phyloP scores from a whole-genome alignment of 352 stramenopile genomes.

The Saprolegnia diclina region DNA sequence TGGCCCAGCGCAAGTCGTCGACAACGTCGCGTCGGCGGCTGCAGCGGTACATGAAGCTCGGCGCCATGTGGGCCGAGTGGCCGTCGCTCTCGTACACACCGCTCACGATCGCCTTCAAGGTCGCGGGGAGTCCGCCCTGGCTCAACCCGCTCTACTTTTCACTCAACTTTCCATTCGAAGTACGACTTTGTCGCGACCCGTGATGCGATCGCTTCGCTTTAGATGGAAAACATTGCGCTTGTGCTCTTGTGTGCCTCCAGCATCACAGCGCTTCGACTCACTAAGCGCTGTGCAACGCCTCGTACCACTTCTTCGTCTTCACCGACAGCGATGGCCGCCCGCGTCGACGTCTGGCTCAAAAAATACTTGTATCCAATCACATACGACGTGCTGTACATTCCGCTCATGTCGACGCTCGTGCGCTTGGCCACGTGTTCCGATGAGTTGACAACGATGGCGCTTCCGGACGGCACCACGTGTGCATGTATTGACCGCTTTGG shows the following conservation, averaged over 20 bases:
- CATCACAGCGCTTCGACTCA: neutral
- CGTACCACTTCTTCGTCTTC: neutral
- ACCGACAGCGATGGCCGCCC: too few relatives aligned
- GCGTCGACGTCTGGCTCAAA: neutral
- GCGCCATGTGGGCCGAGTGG: constrained; percentile 25
- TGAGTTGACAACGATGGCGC: constrained; percentile 6
- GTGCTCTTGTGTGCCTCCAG: neutral
- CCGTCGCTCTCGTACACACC: constrained; percentile 21
- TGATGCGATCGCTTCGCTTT: too few relatives aligned
- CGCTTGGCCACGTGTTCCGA: constrained; percentile 24
- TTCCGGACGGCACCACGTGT: constrained; percentile 6
- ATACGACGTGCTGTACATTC: constrained; percentile 24
- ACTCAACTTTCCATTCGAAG: constrained; percentile 8
- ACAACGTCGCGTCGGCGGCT: neutral
- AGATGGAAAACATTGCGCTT: neutral
- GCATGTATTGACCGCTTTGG: constrained; percentile 20
- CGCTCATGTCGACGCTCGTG: constrained; percentile 2
- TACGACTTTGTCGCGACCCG: neutral
- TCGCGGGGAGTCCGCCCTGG: neutral
- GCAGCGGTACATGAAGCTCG: constrained; percentile 22
- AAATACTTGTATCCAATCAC: constrained; percentile 19
- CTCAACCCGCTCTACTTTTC: neutral
- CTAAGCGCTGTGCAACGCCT: neutral
- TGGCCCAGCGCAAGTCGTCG: constrained; percentile 20
- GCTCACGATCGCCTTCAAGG: constrained; percentile 25